Conservation (phyloP, 345 rosid genomes). For the Erodium maritimum region DNA sequence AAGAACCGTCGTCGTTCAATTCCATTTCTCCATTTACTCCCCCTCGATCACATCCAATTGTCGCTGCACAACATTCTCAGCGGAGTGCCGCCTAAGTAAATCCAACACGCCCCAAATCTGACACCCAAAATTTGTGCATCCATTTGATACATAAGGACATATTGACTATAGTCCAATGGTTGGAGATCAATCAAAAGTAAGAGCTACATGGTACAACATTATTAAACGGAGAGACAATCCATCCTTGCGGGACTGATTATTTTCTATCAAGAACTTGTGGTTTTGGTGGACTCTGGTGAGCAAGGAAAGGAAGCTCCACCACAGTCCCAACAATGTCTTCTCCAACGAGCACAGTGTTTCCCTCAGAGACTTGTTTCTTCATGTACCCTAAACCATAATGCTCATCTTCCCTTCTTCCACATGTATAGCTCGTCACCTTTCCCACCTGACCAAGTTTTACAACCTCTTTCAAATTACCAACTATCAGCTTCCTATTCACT, state of each 20-base stretch:
- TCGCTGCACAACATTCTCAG: too few relatives aligned
- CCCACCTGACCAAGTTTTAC: conserved; percentile 39
- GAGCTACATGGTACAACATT: too few relatives aligned
- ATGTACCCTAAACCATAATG: conserved; percentile 75
- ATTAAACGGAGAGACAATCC: neutral
- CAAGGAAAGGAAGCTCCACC: conserved; percentile 51
- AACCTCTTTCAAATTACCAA: neutral
- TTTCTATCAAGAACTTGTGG: conserved; percentile 24
- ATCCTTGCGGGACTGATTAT: neutral
- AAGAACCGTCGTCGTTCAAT: too few relatives aligned
- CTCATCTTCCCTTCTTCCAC: conserved; percentile 27
- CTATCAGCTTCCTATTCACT: neutral
- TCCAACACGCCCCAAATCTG: too few relatives aligned
- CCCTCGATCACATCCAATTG: too few relatives aligned
- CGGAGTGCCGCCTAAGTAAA: too few relatives aligned
- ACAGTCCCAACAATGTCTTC: conserved; percentile 42
- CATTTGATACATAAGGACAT: too few relatives aligned
- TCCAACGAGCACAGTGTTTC: conserved; percentile 45
- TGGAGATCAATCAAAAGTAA: too few relatives aligned
- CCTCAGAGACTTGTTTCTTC: conserved; percentile 37
- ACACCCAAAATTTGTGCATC: too few relatives aligned
- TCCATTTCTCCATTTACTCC: too few relatives aligned
- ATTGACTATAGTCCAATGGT: too few relatives aligned
- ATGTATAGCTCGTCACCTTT: conserved; percentile 63
- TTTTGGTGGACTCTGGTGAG: conserved; percentile 42